Conservation (phyloP, 2,329 filamentous ascomycete species). For the Exophiala calicioides region DNA sequence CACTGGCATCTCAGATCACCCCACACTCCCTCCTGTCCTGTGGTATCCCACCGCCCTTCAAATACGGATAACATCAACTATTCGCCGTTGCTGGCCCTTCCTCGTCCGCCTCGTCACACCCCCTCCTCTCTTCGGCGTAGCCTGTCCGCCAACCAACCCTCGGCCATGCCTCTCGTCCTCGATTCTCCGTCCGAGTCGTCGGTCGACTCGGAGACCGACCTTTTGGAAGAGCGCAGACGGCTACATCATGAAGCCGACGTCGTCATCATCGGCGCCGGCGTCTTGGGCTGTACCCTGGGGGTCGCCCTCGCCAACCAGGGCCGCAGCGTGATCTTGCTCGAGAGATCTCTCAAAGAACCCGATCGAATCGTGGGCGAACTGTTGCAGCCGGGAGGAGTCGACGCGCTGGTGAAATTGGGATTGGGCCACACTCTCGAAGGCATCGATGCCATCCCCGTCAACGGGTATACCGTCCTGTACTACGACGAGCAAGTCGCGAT, state of each 20-base stretch:
- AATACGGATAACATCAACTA: neutral
- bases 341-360: slow-evolving; percentile 85
- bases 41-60: too few relatives aligned
- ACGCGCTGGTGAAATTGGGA: slow-evolving; percentile 77
- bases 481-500: slow-evolving; percentile 72
- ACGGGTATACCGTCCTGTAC: slow-evolving; percentile 87
- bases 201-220: slow-evolving; percentile 22
- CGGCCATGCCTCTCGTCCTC: slow-evolving; percentile 32
- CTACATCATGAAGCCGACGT: slow-evolving; percentile 71
- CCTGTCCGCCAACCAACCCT: neutral
- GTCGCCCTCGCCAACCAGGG: slow-evolving; percentile 84
- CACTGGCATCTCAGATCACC: too few relatives aligned
- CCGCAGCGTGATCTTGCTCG: slow-evolving; percentile 84
- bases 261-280: slow-evolving; percentile 86
- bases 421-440: slow-evolving; percentile 78
- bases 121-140: neutral
- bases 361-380: slow-evolving; percentile 95
- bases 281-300: slow-evolving; percentile 85
- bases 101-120: slow-evolving; percentile 12
- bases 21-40: too few relatives aligned
- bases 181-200: slow-evolving; percentile 33
- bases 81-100: neutral
- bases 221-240: slow-evolving; percentile 48
- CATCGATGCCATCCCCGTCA: slow-evolving; percentile 80
- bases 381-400: slow-evolving; percentile 86